Conservation (phyloP, 1,284 basidiomycete species). For the Gymnopus androsaceus region DNA sequence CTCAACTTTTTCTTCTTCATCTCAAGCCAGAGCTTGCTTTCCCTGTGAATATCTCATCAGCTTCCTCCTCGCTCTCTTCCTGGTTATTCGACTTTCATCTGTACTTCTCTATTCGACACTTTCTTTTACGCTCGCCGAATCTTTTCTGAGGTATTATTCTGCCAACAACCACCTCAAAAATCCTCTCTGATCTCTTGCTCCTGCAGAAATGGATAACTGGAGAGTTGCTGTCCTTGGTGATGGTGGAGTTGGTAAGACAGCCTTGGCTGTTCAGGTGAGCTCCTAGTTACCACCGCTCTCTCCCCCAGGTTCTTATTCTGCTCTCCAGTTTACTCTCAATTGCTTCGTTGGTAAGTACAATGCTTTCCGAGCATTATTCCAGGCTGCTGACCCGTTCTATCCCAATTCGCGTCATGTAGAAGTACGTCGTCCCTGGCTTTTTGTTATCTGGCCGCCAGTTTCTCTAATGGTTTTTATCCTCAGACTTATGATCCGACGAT, state of each 20-base stretch:
- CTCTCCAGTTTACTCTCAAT: slow-evolving; percentile 81
- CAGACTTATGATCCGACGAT: slow-evolving; percentile 91
- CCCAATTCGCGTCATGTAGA: slow-evolving; percentile 37
- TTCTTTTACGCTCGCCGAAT: slow-evolving; percentile 28
- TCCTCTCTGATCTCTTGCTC: slow-evolving; percentile 24
- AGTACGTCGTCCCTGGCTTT: slow-evolving; percentile 35
- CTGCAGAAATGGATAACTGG: slow-evolving; percentile 80
- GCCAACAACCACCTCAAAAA: slow-evolving; percentile 26
- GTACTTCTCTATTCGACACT: slow-evolving; percentile 25
- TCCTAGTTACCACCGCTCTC: slow-evolving; percentile 13
- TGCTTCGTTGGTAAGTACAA: slow-evolving; percentile 80
- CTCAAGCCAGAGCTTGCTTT: slow-evolving; percentile 27
- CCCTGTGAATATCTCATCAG: slow-evolving; percentile 23
- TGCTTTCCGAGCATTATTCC: slow-evolving; percentile 24
- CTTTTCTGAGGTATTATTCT: slow-evolving; percentile 26
- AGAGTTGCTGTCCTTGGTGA: slow-evolving; percentile 94
- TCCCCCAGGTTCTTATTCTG: slow-evolving; percentile 16
- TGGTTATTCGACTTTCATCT: slow-evolving; percentile 23
- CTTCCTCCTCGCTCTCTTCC: slow-evolving; percentile 23
- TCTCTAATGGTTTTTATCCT: slow-evolving; percentile 16
- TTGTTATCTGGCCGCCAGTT: slow-evolving; percentile 18
- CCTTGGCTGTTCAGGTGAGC: slow-evolving; percentile 89
- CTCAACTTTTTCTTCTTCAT: slow-evolving; percentile 32
- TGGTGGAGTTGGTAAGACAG: slow-evolving; percentile 98
- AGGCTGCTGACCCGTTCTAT: slow-evolving; percentile 5